Evolutionary conservation across 163 green algal genomes (phyloP), one percentile per base, ranked within the genome.

Genomic region (Volvox carteri): DNA sequence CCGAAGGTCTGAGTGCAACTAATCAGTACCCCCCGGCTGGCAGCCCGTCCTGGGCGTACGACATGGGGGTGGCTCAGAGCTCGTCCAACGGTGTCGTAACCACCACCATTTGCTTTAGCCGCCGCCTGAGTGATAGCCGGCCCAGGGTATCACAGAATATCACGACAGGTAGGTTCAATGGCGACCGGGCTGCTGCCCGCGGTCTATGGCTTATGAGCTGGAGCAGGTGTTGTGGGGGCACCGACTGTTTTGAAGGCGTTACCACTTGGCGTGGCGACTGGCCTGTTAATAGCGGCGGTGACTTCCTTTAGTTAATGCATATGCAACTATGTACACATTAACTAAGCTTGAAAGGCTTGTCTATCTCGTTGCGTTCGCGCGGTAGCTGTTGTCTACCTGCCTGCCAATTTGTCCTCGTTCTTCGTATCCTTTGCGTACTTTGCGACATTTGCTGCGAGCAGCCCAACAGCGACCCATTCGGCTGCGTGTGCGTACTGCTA

Each of bases 41-140:
- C 75, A 70, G 14, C 14, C 1, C 42, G 8, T 46, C 42, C 6
- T 88, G 81, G 81, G 81, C 67, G 33, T 88, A 81, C 81, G 67
- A 88, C 68, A 73, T 44, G 16, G 84, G 68, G 4, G 84, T 88
- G 2, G 4, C 56, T 28, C 52, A 42, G 23, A 23, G 21, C 14
- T 46, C 58, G 11, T 33, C 39, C 39, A 37, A 23, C 23, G 54
- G 39, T n/a, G 52, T 83, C n/a, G 2, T 33, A 16, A 75, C 65
- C 37, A 88, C 84, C 70, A 88, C 84, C 44, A 62, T 83, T 2
- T 88, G 84, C 84, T 88, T 88, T 68, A 88, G 84, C 37, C 84
- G 84, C 28, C 50, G 35, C 8, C 84, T 88, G 50, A 2, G 6
- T 25, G 84, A 88, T 25, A 44, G 48, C 5, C 84, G 84, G 14